Evolutionary conservation across 495 filamentous ascomycete genomes (phyloP), one percentile per base, ranked within the genome.

Genomic region (Aspergillus olivimuriae): DNA sequence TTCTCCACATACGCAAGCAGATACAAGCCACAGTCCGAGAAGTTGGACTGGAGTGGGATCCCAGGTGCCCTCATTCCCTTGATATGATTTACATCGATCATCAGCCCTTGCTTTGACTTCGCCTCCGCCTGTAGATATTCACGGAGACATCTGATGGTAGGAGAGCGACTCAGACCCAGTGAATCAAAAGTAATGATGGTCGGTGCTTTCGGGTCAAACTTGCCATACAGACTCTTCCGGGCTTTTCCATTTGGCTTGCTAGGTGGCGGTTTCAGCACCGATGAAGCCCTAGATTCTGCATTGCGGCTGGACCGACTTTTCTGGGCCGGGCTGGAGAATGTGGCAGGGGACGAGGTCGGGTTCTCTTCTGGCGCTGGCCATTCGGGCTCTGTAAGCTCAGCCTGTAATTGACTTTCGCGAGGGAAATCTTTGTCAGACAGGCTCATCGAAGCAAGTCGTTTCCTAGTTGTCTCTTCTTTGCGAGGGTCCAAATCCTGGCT

Each of bases 161-260:
- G 57, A 1, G 74, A 66, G 55, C 89, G 91, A 0, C 58, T 10
- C 14, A 55, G 28, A 28, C 79, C 82, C 21, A 98, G 69, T 0
- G 92, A 97, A 62, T 98, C 92, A 12, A 98, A 78, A 0, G 87
- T 89, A 50, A 98, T 81, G 43, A 98, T 94, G 17, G 73, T 73
- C 4, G 88, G 79, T 34, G 72, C 72, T 31, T 38, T 39, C 12
- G 57, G 47, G 35, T 68, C 50, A 21, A 55, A 43, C 31, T 59
- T 62, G 4, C 35, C 36, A n/a, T n/a, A n/a, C n/a, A n/a, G n/a
- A n/a, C n/a, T 1, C 56, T 55, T 10, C 48, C 6, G 7, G 57
- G 50, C 31, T 66, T 69, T 46, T 63, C 61, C 43, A 65, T 58
- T 23, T 47, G 32, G 24, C 62, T 64, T n/a, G 34, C n/a, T n/a